phyloP scores from a whole-genome alignment of 768 basidiomycete species.

The Chalciporus piperatus region DNA sequence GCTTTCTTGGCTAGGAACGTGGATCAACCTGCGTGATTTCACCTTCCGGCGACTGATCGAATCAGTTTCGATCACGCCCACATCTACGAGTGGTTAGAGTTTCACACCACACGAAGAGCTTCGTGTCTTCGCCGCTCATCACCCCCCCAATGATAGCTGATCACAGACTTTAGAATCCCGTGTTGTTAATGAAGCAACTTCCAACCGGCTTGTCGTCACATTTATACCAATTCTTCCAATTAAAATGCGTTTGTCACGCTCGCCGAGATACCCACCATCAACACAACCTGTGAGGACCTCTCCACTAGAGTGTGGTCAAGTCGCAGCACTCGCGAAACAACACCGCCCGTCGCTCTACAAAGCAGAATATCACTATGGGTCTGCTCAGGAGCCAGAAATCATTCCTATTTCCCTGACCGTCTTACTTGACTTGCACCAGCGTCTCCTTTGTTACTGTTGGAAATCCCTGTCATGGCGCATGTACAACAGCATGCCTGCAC shows the following conservation, averaged over 20 bases:
- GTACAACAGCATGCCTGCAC: slow-evolving; percentile 16
- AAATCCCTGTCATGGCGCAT: slow-evolving; percentile 19
- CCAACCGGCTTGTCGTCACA: slow-evolving; percentile 7
- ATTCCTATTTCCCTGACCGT: slow-evolving; percentile 5
- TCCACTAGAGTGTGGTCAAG: slow-evolving; percentile 3
- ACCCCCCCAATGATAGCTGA: slow-evolving; percentile 19
- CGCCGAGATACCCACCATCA: slow-evolving; percentile 11
- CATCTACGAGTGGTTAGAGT: slow-evolving; percentile 12
- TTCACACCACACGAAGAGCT: slow-evolving; percentile 21
- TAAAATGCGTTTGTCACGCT: slow-evolving; percentile 17
- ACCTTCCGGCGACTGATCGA: slow-evolving; percentile 22
- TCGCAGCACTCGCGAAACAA: background rate
- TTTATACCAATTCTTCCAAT: slow-evolving; percentile 19
- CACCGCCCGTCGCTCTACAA: background rate
- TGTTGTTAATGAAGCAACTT: slow-evolving; percentile 3
- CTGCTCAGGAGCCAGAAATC: slow-evolving; percentile 8
- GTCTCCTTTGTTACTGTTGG: slow-evolving; percentile 11
- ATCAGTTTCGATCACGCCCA: slow-evolving; percentile 10
- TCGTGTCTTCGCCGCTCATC: slow-evolving; percentile 18
- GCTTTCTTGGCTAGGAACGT: background rate
- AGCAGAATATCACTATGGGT: slow-evolving; percentile 2
- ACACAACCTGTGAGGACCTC: background rate
- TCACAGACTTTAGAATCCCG: slow-evolving; percentile 15
- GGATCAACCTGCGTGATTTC: no score
- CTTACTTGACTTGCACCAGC: slow-evolving; percentile 4